Evolutionary conservation across 805 yeast species (phyloP).

Genomic region (Yarrowia sp.): DNA sequence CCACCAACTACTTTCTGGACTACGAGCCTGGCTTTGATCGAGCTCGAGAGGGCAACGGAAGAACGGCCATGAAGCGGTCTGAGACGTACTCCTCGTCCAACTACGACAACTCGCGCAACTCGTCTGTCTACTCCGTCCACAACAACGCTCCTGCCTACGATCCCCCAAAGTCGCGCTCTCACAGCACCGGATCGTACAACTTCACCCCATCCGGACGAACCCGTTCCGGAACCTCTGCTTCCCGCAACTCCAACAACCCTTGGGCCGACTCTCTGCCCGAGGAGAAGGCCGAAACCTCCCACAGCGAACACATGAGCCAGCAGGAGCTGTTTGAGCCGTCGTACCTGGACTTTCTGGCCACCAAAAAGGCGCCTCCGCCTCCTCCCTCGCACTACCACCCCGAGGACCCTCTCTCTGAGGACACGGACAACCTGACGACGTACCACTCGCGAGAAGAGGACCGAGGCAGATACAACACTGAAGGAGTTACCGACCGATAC

Average conservation of each 20-base stretch:
- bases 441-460: constrained; percentile 6
- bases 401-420: not conserved
- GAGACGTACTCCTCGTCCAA: not conserved
- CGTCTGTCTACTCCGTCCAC: not conserved
- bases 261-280: constrained; percentile 19
- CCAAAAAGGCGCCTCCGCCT: constrained; percentile 16
- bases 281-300: not conserved
- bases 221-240: constrained; percentile 29
- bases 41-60: not conserved
- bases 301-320: constrained; percentile 14
- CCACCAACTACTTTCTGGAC: not conserved
- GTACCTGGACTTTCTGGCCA: constrained; percentile 8
- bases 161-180: not conserved
- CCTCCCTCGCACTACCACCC: not conserved
- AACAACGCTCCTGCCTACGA: not conserved
- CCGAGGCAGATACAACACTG: not conserved
- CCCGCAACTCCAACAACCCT: constrained; percentile 26
- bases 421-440: not conserved
- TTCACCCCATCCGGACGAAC: not conserved
- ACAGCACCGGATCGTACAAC: not conserved
- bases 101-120: not conserved
- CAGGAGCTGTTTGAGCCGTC: constrained; percentile 18
- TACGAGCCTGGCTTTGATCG: constrained; percentile 13
- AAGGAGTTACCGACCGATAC: constrained; percentile 12
- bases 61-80: not conserved